These are phyloP conservation scores for Bruguiera hainesii DNA, from an alignment of 441 rosid species.

Conservation along the genomic window DNA sequence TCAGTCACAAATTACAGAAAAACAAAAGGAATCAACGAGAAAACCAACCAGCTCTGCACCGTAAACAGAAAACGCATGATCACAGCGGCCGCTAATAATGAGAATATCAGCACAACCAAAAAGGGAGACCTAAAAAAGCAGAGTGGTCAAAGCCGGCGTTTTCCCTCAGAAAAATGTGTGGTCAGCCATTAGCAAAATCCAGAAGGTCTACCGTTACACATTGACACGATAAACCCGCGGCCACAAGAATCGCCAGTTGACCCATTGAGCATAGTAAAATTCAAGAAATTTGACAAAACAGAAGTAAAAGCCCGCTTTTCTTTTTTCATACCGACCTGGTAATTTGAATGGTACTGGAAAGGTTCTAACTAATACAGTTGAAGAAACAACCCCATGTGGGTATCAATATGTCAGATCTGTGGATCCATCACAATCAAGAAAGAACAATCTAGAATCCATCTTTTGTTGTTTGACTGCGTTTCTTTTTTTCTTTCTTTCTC, in stretches of 20 bases:
- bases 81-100: conserved; percentile 18
- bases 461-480: neutral
- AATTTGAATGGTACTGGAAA: conserved; percentile 21
- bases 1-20: conserved; percentile 15
- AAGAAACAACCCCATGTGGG: conserved; percentile 23
- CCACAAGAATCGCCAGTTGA: conserved; percentile 11
- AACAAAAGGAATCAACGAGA: conserved; percentile 10
- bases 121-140: conserved; percentile 10
- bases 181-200: conserved; percentile 33
- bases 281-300: conserved; percentile 13
- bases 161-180: conserved; percentile 18
- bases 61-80: conserved; percentile 16
- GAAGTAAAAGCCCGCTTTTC: conserved; percentile 21
- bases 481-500: neutral
- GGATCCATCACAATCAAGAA: conserved; percentile 40
- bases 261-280: conserved; percentile 17
- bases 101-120: conserved; percentile 23
- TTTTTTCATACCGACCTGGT: conserved; percentile 29
- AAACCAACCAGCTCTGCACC: conserved; percentile 11
- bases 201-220: conserved; percentile 33
- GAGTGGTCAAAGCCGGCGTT: conserved; percentile 33
- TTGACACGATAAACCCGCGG: conserved; percentile 20
- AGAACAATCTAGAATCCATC: neutral
- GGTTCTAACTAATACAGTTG: conserved; percentile 14
- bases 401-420: conserved; percentile 49